Base-by-base conservation (phyloP, 257 asterid genomes). In the Paulownia fortunei region DNA sequence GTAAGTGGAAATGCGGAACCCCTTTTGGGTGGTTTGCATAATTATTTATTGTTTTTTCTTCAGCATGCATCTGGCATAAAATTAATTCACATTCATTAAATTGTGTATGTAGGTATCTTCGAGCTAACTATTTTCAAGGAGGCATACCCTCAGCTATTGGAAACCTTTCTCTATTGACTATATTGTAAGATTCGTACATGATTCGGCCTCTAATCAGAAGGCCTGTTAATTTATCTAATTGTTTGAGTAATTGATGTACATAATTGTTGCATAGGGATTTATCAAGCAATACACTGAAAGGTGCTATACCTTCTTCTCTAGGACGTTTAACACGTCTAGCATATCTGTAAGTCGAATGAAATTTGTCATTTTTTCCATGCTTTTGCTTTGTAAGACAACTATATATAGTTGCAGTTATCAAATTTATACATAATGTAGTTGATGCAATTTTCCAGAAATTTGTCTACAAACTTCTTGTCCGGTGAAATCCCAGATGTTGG, bases 401-500 rank as follows among this genome's bases (percentile, higher is more conserved):
- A 19, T 39, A 23, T 61, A 0, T 52, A 74, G 39, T 63, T 75
- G 58, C 4, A 47, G 13, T n/a, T 49, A 47, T 47, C 36, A 27
- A 55, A 73, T 79, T 44, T 26, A 54, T 41, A 6, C 16, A 13
- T 11, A 16, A 54, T 51, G 65, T 60, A 19, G 24, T 21, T 47
- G 0, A 19, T 76, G 64, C 21, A 36, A 44, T 69, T 30, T 54
- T 76, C 21, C 88, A 96, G 99, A 69, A 96, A 96, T 76, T 76
- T 96, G 89, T 96, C 99, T 5, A 81, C 97, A 58, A 96, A 96
- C 82, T 96, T 92, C 88, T 84, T 96, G 83, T 88, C 97, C 1
- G 99, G 99, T 58, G 97, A 93, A 91, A 94, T 96, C 49, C 99
- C 99, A 4, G 92, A 96, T 82, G 82, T 96, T 77, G 99, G 99